Evolutionary conservation across 2,329 filamentous ascomycete species (phyloP).

Genomic region (Exophiala lecanii-corni): DNA sequence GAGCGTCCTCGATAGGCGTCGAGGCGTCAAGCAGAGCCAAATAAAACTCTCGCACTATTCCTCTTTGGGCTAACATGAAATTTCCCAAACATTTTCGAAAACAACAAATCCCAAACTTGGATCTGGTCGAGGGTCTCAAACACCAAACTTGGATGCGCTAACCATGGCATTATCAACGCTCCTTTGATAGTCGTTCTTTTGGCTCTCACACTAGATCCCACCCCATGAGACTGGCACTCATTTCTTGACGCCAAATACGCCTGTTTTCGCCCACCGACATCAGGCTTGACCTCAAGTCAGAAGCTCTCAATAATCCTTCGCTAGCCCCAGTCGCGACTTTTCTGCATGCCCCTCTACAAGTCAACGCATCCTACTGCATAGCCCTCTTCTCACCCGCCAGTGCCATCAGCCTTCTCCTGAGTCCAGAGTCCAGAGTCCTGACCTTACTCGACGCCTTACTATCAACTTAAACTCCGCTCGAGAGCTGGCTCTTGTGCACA

Average conservation of each 20-base stretch:
- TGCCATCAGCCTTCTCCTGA: no score
- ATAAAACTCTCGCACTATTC: neutral
- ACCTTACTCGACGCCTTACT: constrained; percentile 19
- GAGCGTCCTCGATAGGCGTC: no score
- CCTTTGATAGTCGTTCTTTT: neutral
- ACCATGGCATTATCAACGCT: neutral
- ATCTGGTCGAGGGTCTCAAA: neutral
- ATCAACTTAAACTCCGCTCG: constrained; percentile 11
- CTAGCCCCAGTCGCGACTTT: neutral
- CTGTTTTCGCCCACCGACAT: no score
- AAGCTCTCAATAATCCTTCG: no score
- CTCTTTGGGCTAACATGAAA: neutral
- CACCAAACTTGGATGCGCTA: neutral
- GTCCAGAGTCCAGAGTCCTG: no score
- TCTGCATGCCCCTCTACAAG: neutral
- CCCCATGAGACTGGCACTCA: neutral
- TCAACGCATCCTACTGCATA: neutral
- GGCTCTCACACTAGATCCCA: neutral
- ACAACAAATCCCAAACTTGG: neutral
- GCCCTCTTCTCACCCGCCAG: no score
- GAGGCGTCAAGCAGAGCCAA: neutral
- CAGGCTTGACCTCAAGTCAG: no score
- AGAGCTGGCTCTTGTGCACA: constrained; percentile 22
- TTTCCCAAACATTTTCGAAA: neutral
- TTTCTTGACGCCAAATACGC: no score